Evolutionary conservation across 2,329 filamentous ascomycete genomes (phyloP), one percentile per base, ranked within the genome.

Genomic region (Plectosphaerella cucumerina): DNA sequence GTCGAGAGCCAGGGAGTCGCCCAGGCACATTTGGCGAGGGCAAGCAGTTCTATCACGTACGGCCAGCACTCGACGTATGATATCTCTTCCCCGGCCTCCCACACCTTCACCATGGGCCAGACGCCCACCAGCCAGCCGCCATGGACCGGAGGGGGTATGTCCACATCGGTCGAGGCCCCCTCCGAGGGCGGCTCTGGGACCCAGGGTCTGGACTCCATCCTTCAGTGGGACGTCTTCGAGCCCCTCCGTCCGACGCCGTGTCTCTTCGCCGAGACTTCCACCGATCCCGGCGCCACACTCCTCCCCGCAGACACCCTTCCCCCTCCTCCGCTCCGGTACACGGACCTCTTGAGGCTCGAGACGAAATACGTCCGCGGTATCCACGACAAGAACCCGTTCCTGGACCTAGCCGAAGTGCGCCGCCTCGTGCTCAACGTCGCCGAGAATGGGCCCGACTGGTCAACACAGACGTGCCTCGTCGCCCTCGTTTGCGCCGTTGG

Each of bases 381-480:
- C n/a, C 44, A 45, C 26, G 31, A 45, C 23, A 45, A 45, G 23
- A 45, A 45, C 23, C 44, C 44, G n/a, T 45, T 45, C 18, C 44
- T 45, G 11, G 44, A 45, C n/a, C 23, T 45, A 17, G 11, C 22
- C 8, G n/a, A 45, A 18, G 12, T 45, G 23, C 44, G 31, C 17
- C 23, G n/a, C 9, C 17, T 45, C 23, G 31, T 45, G 33, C 44
- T 45, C 14, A 45, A 56, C 4, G 53, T 56, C 2, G 53, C 53
- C 10, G 53, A 56, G 34, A 56, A 56, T 39, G 53, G 53, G 4
- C 53, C 53, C 9, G 53, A 56, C 53, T 56, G 53, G 53, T 54
- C 53, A 6, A 45, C 49, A 4, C 47, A 47, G n/a, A 56, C 53
- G 15, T 56, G 53, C 18, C 43, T 56, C 18, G 53, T 56, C 12